Conservation (phyloP, 768 basidiomycete species). For the Hypholoma fasciculare region DNA sequence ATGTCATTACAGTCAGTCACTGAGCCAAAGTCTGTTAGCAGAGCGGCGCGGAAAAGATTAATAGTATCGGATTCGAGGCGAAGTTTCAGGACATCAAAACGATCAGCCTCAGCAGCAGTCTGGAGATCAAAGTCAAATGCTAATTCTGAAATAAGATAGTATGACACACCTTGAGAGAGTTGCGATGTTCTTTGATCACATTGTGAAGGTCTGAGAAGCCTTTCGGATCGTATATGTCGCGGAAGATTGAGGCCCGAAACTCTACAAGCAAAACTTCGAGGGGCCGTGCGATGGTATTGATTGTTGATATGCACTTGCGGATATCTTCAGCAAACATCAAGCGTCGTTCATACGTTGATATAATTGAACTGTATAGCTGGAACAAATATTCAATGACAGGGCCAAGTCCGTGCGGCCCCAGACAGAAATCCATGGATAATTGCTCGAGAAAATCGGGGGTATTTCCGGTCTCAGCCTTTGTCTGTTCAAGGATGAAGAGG, state of each 20-base stretch:
- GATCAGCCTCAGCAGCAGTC: not conserved
- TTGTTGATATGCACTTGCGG: not conserved
- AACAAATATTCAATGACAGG: not conserved
- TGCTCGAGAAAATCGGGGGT: not conserved
- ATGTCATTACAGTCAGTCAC: not conserved
- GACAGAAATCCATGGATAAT: not conserved
- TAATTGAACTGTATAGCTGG: not conserved
- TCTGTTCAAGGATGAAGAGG: not conserved
- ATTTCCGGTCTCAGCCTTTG: not conserved
- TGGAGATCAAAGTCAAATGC: not conserved
- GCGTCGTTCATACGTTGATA: not conserved
- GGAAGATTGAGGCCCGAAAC: not conserved
- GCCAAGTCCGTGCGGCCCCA: not conserved
- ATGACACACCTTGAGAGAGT: not conserved
- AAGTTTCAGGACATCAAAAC: not conserved
- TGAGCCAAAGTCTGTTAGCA: slow-evolving; percentile 1
- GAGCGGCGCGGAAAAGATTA: not conserved
- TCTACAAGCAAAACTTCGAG: not conserved
- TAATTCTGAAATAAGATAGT: not conserved
- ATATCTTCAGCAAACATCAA: not conserved
- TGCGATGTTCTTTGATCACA: not conserved
- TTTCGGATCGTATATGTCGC: not conserved
- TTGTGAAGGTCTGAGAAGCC: not conserved
- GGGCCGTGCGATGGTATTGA: not conserved
- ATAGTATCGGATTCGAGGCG: not conserved